These are phyloP conservation scores for Protomyces inouyei DNA, from an alignment of 1,139 yeast species.

Conservation along the genomic window DNA sequence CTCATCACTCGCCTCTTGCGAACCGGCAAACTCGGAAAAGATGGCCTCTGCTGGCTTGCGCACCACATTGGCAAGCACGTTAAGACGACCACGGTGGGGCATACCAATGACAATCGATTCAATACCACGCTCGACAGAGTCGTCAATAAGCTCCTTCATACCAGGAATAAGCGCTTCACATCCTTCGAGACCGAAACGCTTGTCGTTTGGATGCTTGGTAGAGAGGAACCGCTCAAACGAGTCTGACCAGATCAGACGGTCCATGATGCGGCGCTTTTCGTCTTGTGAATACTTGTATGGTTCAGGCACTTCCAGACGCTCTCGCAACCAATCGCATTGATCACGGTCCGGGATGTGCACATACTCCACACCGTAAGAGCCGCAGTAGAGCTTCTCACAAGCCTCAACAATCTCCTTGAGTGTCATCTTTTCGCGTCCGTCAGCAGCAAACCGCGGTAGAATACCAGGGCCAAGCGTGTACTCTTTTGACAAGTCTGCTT, in stretches of 20 bases:
- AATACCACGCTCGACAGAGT: slow-evolving; percentile 86
- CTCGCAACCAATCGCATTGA: slow-evolving; percentile 97
- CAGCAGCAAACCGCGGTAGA: slow-evolving; percentile 75
- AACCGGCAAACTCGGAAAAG: slow-evolving; percentile 91
- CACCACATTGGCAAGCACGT: slow-evolving; percentile 94
- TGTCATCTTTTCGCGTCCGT: slow-evolving; percentile 55
- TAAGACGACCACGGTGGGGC: slow-evolving; percentile 99
- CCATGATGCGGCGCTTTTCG: slow-evolving; percentile 93
- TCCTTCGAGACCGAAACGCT: slow-evolving; percentile 98
- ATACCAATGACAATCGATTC: slow-evolving; percentile 97
- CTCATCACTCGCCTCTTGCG: slow-evolving; percentile 65
- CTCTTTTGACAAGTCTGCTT: slow-evolving; percentile 73
- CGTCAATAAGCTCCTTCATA: slow-evolving; percentile 90
- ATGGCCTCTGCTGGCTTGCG: slow-evolving; percentile 98
- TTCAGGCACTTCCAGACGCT: slow-evolving; percentile 84
- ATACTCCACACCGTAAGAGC: slow-evolving; percentile 87
- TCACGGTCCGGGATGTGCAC: slow-evolving; percentile 94
- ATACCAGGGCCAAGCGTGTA: slow-evolving; percentile 97
- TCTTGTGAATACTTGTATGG: slow-evolving; percentile 81
- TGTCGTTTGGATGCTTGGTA: slow-evolving; percentile 95
- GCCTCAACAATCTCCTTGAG: slow-evolving; percentile 69
- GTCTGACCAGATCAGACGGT: slow-evolving; percentile 94
- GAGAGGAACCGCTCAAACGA: slow-evolving; percentile 88
- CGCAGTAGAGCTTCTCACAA: slow-evolving; percentile 83
- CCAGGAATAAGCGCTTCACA: slow-evolving; percentile 96